These are phyloP conservation scores for Xerocomus alliaceus DNA, from an alignment of 1,284 basidiomycete genomes.

Conservation along the genomic window DNA sequence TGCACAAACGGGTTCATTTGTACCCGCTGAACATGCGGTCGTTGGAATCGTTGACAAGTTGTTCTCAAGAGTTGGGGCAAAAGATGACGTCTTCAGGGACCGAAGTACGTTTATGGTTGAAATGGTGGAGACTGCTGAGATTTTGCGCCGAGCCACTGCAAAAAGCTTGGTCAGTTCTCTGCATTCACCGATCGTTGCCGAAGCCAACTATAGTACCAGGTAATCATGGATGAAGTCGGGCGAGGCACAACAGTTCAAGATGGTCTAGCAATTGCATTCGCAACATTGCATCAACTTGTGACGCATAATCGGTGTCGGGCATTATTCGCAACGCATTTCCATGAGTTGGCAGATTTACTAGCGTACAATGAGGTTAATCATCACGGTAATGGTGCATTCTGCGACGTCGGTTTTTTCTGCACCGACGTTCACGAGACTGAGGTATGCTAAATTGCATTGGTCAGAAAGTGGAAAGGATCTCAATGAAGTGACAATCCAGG, in stretches of 20 bases:
- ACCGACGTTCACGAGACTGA: slow-evolving; percentile 82
- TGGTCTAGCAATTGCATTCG: slow-evolving; percentile 92
- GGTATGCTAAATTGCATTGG: slow-evolving; percentile 49
- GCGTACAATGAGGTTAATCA: slow-evolving; percentile 54
- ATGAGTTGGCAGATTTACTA: slow-evolving; percentile 89
- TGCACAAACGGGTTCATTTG: slow-evolving; percentile 92
- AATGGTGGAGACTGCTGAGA: slow-evolving; percentile 87
- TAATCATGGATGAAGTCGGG: slow-evolving; percentile 98
- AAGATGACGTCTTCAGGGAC: slow-evolving; percentile 93
- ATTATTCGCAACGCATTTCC: slow-evolving; percentile 97
- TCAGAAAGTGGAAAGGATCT: neutral
- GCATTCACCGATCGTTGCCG: neutral
- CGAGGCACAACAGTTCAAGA: slow-evolving; percentile 93
- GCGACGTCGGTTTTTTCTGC: slow-evolving; percentile 82
- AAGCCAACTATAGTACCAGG: slow-evolving; percentile 51
- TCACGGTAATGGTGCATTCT: slow-evolving; percentile 55
- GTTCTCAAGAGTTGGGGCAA: slow-evolving; percentile 94
- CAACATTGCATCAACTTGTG: slow-evolving; percentile 84
- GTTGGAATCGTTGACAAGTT: slow-evolving; percentile 91
- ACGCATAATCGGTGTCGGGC: slow-evolving; percentile 79
- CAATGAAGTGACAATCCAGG: slow-evolving; percentile 47
- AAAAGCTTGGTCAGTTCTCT: slow-evolving; percentile 71
- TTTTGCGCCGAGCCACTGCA: slow-evolving; percentile 81
- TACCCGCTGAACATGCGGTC: slow-evolving; percentile 82
- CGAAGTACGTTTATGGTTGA: slow-evolving; percentile 95